Base-by-base conservation (phyloP, 164 flowering plant genomes). In the Houttuynia cordata region DNA sequence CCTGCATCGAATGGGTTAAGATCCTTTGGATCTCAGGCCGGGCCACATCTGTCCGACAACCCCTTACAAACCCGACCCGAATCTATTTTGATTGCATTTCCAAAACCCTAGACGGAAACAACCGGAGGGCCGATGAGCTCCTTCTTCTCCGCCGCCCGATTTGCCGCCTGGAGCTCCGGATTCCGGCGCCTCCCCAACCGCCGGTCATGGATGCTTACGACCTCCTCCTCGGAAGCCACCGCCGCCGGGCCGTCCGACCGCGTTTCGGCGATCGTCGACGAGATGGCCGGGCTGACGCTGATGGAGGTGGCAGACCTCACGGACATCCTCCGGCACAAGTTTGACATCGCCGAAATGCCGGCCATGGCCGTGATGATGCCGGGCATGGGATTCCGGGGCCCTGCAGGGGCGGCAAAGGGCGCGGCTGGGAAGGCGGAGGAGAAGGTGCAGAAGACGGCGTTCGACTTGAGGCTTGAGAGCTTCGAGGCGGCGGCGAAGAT, bases 291-390 rank as follows among this genome's bases (percentile, higher is more conserved):
- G 1, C 82, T 92, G 10, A 89, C 91, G 4, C 65, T 87, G 39
- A 75, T 83, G 9, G 98, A 92, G 68, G 79, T 77, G 2, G 61
- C 85, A 18, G 96, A 92, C 71, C 78, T 92, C 18, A 71, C 82
- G 7, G 93, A 83, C 52, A 71, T 76, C n/a, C 54, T 92, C 63
- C 71, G 83, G 53, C 65, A 84, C 73, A 89, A 79, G 61, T 24
- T 87, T 69, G 82, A 68, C 30, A 55, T 84, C 4, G 69, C 63
- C 8, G 90, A 87, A 60, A 79, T 92, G 88, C 97, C 98, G 24
- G 41, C 75, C 10, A 84, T 89, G 92, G 74, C 73, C 39, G 62
- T 81, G 70, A 92, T 87, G 95, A 87, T 84, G 88, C 91, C 95
- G 0, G 95, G 94, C 52, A 83, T 81, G 94, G 82, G 79, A 10